Base-by-base conservation (phyloP, 2,329 filamentous ascomycete genomes). In the Ceratocystis variospora region DNA sequence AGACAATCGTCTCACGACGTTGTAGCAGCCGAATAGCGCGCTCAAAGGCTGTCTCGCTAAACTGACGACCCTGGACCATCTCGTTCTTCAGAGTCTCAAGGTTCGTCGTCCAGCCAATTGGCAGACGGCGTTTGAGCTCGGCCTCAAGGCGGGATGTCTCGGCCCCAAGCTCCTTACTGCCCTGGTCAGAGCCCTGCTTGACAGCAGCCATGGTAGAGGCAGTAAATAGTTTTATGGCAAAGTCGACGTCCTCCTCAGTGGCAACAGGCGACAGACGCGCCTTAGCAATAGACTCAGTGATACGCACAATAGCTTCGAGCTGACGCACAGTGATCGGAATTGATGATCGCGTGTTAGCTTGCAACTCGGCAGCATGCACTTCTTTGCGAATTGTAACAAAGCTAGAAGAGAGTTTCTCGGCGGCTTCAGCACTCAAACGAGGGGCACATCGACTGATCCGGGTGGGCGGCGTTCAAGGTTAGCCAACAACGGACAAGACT, bases 251-350 rank as follows among this genome's bases (percentile, higher is more conserved):
- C 61, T 85, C 81, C 75, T 96, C 93, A 0, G 88, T 92, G 1
- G 93, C 94, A 53, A 96, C 81, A 2, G 92, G 87, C 0, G 88
- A 90, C 7, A 99, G 83, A 0, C 88, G 86, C 55, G 99, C 80
- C 75, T 99, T 99, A 66, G 94, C 94, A 1, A 99, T 83, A 0
- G 94, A 91, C 75, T 99, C 94, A 2, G 92, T 95, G 73, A 99
- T 97, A 74, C 94, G 93, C 69, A 97, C 89, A 71, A 99, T 96
- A 72, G 93, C 93, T 76, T 99, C 94, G 5, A 99, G 84, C 75
- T 99, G 94, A 75, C 94, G 91, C 63, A 99, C 89, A 0, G 94
- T 99, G 75, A 99, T 99, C 63, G 94, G 94, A 72, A 99, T 97
- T 22, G 89, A 94, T 5, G 90, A 96, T 19, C 94, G 88, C 50